phyloP scores from a whole-genome alignment of 805 yeast species.

The Dipodascopsis tothii region DNA sequence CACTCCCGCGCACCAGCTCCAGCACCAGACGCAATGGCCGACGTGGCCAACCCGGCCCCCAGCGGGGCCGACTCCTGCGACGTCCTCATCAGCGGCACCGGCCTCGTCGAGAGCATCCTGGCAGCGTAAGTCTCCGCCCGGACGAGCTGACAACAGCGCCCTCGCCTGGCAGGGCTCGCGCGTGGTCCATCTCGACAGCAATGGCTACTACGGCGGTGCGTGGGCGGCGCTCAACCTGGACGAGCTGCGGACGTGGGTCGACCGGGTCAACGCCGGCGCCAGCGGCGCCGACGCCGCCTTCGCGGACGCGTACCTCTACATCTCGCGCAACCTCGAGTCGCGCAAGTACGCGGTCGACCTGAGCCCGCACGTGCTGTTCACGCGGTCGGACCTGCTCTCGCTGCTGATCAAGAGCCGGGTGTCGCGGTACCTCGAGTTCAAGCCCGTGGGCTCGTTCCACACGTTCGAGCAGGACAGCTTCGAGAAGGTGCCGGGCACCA shows the following conservation, averaged over 20 bases:
- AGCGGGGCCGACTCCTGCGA: conserved; percentile 47
- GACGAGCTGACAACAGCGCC: conserved; percentile 36
- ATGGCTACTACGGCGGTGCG: conserved; percentile 81
- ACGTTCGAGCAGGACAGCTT: conserved; percentile 89
- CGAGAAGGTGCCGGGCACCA: conserved; percentile 76
- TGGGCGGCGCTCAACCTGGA: conserved; percentile 80
- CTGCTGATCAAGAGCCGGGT: conserved; percentile 78
- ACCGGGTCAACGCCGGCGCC: conserved; percentile 45
- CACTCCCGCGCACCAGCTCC: too few relatives aligned
- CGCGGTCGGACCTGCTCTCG: conserved; percentile 77
- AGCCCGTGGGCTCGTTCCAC: conserved; percentile 79
- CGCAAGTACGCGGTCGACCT: conserved; percentile 82
- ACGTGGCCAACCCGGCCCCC: conserved; percentile 22
- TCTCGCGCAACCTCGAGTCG: conserved; percentile 59
- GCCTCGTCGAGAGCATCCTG: conserved; percentile 74
- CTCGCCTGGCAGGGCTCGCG: conserved; percentile 97
- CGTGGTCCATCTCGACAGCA: conserved; percentile 81
- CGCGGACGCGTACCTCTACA: conserved; percentile 69
- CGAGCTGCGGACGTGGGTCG: conserved; percentile 74
- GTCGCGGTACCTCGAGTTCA: conserved; percentile 85
- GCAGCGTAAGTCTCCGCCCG: conserved; percentile 48
- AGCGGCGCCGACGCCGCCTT: conserved; percentile 32
- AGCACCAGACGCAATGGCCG: too few relatives aligned
- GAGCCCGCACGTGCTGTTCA: conserved; percentile 79
- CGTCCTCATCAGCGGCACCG: conserved; percentile 88